Evolutionary conservation across 129 eudicot species (phyloP).

Genomic region (Arctium lappa): DNA sequence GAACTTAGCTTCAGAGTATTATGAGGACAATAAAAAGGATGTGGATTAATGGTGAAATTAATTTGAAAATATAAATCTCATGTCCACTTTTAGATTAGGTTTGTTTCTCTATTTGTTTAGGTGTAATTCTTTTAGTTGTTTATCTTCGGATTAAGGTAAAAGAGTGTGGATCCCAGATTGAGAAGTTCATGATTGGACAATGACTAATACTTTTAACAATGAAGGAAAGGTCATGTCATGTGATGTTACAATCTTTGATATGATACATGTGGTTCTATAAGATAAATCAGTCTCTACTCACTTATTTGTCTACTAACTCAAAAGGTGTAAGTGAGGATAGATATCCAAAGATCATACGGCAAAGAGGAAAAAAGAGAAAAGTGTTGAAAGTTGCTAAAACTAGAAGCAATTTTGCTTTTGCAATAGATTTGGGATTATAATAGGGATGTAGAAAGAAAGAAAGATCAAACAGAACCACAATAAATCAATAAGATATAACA

Average conservation of each 20-base stretch:
- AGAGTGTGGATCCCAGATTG: no score
- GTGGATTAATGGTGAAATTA: constrained; percentile 11
- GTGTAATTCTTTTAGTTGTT: no score
- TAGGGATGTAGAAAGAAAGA: background rate
- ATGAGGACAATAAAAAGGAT: constrained; percentile 3
- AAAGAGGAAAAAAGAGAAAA: background rate
- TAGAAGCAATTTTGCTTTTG: background rate
- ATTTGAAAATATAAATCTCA: background rate
- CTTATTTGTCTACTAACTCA: background rate
- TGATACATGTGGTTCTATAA: background rate
- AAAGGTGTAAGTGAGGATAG: background rate
- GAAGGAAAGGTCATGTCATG: background rate
- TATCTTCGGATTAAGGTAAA: no score
- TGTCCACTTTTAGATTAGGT: no score
- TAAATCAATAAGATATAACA: background rate
- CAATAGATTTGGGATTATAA: background rate
- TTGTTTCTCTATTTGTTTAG: no score
- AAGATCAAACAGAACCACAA: background rate
- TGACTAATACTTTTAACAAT: no score
- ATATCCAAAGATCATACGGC: background rate
- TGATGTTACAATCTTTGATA: background rate
- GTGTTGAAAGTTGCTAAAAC: background rate
- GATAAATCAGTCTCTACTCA: no score
- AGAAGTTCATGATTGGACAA: background rate
- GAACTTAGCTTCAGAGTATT: constrained; percentile 3